Evolutionary conservation across 148 eudicot genomes (phyloP), one percentile per base, ranked within the genome.

Genomic region (Rheum nobile): DNA sequence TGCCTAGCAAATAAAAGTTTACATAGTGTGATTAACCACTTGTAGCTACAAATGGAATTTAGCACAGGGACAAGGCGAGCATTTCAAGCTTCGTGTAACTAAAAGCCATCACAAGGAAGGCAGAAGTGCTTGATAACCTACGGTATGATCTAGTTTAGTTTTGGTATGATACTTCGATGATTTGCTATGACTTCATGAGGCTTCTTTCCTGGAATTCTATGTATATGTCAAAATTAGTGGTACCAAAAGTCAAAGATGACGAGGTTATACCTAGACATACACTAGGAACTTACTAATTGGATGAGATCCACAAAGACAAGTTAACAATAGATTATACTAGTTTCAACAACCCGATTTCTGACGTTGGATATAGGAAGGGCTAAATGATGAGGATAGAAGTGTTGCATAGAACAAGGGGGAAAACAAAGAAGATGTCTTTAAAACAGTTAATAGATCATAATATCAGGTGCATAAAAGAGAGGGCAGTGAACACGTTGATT

Each of bases 161-260:
- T 26, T 8, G 31, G 67, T 57, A 57, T 8, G 67, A 57, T 28
- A 57, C 17, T 17, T 57, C 4, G 34, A 57, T 7, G 11, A 34
- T 65, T 32, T 65, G 6, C 70, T 65, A 65, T 14, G 43, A 41
- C 43, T 41, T n/a, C n/a, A 35, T 35, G 70, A 65, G 41, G 70
- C 41, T 65, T 32, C 41, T 65, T 31, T 65, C 39, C 70, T 65
- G 39, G 21, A 65, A 65, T 31, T 32, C 70, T 31, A 65, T 31
- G 21, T 65, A 65, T 65, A 65, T 65, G 41, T 34, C 70, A 65
- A 34, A 65, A 34, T 5, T 65, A 65, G 39, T 65, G 70, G 41
- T 16, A 65, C 21, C 32, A 61, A 65, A 65, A 65, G 70, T 65
- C 70, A 65, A 65, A 31, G 70, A 65, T 65, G 70, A 65, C 41